Evolutionary conservation across 257 asterid genomes (phyloP).

Genomic region (Jaltomata sinuosa): DNA sequence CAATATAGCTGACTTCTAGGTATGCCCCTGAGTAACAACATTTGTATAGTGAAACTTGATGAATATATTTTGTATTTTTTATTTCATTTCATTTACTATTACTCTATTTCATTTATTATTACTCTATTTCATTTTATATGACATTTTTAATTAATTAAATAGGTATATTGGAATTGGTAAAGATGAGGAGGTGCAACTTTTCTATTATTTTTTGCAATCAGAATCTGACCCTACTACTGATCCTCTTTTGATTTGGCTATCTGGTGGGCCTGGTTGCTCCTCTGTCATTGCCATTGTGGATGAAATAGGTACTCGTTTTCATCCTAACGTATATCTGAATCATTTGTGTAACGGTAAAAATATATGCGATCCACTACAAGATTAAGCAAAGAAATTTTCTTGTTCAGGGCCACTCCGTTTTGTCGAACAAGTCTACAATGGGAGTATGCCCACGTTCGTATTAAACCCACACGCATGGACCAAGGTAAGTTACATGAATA

Average conservation of each 20-base stretch:
- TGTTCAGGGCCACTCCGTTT: not conserved
- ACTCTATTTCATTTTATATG: not conserved
- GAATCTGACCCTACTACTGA: conserved; percentile 9
- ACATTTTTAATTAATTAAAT: not conserved
- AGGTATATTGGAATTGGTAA: conserved; percentile 31
- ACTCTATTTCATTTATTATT: too few species aligned
- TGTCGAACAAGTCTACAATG: not conserved
- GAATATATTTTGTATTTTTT: too few species aligned
- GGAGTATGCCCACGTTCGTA: not conserved
- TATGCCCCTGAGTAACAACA: too few species aligned
- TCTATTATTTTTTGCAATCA: conserved; percentile 23
- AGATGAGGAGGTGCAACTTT: conserved; percentile 19
- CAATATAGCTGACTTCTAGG: too few species aligned
- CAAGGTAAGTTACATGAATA: not conserved
- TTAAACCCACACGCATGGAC: not conserved
- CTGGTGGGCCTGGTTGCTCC: conserved; percentile 40
- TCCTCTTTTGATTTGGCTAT: conserved; percentile 30
- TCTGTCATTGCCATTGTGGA: conserved; percentile 11
- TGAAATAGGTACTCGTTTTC: conserved; percentile 20
- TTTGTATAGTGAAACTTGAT: too few species aligned
- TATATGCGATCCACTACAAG: too few species aligned
- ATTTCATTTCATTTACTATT: too few species aligned
- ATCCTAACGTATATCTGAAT: too few species aligned
- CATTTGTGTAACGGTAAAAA: too few species aligned
- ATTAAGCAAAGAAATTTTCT: too few species aligned